Evolutionary conservation across 495 filamentous ascomycete species (phyloP).

Genomic region (Durotheca rogersii): DNA sequence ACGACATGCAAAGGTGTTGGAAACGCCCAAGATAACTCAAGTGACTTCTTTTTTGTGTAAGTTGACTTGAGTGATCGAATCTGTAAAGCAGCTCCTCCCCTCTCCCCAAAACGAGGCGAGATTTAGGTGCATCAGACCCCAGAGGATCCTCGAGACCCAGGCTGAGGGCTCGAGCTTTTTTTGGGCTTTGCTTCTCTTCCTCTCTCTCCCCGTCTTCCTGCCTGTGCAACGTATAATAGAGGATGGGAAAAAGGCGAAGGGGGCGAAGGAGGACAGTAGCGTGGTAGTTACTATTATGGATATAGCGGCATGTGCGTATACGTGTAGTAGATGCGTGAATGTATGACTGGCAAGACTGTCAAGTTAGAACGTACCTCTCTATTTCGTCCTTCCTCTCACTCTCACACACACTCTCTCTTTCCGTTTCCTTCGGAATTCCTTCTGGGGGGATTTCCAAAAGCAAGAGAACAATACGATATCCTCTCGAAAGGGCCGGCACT

Average conservation of each 20-base stretch:
- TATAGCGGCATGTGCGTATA: neutral
- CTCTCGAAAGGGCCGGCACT: no score
- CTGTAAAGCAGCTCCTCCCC: no score
- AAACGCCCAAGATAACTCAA: constrained; percentile 9
- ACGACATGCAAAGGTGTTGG: constrained; percentile 2
- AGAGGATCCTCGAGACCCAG: neutral
- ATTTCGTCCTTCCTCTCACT: no score
- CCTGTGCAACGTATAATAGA: no score
- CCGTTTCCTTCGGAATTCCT: no score
- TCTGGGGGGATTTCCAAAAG: no score
- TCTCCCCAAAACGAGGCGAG: constrained; percentile 2
- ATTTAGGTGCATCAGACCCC: constrained; percentile 25
- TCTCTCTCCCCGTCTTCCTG: no score
- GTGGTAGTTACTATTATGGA: no score
- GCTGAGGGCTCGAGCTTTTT: neutral
- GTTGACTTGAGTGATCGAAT: constrained; percentile 14
- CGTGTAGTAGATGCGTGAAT: neutral
- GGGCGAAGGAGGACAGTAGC: no score
- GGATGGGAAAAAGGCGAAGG: no score
- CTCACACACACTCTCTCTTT: no score
- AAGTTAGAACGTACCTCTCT: neutral
- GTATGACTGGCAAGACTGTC: neutral
- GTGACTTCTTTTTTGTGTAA: constrained; percentile 15
- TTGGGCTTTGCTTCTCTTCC: constrained; percentile 20
- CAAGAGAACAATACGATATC: no score